A percentile compares a stretch with the other conserved stretches of the same genome.
Evolutionary conservation across 371 early-diverging fungal species (phyloP).

Genomic region (Parasitella parasitica): DNA sequence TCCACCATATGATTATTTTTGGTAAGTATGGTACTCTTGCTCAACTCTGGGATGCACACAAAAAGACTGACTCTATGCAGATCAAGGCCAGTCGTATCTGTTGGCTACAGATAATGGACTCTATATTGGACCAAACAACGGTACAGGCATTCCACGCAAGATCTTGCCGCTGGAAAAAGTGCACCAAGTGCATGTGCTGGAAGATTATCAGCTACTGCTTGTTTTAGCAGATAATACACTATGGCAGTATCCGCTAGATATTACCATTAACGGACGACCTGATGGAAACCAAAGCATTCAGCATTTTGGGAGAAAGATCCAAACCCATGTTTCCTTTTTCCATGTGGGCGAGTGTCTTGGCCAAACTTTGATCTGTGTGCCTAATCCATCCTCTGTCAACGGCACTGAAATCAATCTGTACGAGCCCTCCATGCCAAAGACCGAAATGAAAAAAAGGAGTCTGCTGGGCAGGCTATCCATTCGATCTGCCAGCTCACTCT

Average conservation of each 20-base stretch:
- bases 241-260: conserved; percentile 42
- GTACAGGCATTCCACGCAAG: conserved; percentile 27
- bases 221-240: conserved; percentile 37
- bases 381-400: conserved; percentile 17
- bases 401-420: conserved; percentile 32
- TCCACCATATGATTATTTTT: conserved; percentile 40
- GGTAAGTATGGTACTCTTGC: conserved; percentile 35
- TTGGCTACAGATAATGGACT: conserved; percentile 45
- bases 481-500: not conserved
- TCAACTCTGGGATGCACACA: too few species aligned
- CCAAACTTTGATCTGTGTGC: conserved; percentile 35
- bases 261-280: conserved; percentile 30
- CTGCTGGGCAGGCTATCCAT: conserved; percentile 6
- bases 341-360: conserved; percentile 36
- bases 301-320: conserved; percentile 27
- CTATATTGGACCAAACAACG: conserved; percentile 29
- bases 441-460: conserved; percentile 17
- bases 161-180: conserved; percentile 31
- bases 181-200: conserved; percentile 43
- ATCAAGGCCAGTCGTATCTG: conserved; percentile 32
- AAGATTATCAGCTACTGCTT: conserved; percentile 33
- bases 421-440: conserved; percentile 28
- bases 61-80: not conserved
- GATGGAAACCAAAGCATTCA: conserved; percentile 16
- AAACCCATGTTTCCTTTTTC: conserved; percentile 35